These are phyloP conservation scores for Fomes fomentarius DNA, from an alignment of 1,284 basidiomycete genomes.

Conservation along the genomic window DNA sequence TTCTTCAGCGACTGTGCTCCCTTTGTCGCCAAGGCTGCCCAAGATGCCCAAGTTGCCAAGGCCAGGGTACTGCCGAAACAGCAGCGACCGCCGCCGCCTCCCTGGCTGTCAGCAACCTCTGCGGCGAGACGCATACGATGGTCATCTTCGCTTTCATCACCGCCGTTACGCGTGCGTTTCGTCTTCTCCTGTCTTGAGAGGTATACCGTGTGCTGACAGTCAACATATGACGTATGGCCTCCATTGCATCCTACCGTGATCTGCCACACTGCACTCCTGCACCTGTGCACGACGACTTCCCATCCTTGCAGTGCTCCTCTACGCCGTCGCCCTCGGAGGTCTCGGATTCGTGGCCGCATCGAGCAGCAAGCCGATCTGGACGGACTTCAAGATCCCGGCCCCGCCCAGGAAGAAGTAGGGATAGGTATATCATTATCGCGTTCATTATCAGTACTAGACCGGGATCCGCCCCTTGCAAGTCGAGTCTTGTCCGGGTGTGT, in stretches of 20 bases:
- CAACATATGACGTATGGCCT: too few relatives aligned
- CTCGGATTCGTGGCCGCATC: neutral
- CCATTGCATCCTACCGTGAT: too few relatives aligned
- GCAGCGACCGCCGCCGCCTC: too few relatives aligned
- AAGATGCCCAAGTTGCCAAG: conserved; percentile 4
- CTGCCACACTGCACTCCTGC: neutral
- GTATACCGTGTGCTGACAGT: too few relatives aligned
- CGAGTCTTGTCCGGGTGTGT: neutral
- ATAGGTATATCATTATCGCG: too few relatives aligned
- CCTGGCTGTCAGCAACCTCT: too few relatives aligned
- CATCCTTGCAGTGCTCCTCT: conserved; percentile 1
- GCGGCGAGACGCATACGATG: too few relatives aligned
- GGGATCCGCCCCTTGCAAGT: neutral
- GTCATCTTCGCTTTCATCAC: conserved; percentile 4
- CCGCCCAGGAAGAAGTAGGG: conserved; percentile 3
- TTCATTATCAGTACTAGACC: too few relatives aligned
- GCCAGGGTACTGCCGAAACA: too few relatives aligned
- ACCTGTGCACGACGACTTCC: neutral
- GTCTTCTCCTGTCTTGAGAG: neutral
- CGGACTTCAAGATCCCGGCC: conserved; percentile 1
- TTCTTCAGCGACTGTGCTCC: conserved; percentile 4
- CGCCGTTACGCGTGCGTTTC: conserved; percentile 3
- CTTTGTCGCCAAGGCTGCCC: neutral
- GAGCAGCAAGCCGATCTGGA: conserved; percentile 12
- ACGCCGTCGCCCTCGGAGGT: neutral